Evolutionary conservation across 192 early-diverging fungal species (phyloP), one percentile per base, ranked within the genome.

Genomic region (Gigaspora rosea): DNA sequence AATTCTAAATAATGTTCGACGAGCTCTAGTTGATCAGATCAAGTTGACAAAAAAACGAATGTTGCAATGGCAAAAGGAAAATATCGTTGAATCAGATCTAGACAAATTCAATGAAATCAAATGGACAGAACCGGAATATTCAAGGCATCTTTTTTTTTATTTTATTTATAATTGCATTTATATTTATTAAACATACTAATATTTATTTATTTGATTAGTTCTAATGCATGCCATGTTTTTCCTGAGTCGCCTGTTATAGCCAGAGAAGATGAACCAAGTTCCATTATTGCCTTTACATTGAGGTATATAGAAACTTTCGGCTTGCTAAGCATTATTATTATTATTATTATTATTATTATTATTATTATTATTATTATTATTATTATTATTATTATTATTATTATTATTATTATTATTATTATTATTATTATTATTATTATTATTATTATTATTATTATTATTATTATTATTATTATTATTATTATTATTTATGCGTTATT

Each of bases 231-330:
- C 10, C 95, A 97, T 75, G 84, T 96, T 2, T 93, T 98, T 75
- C 89, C 91, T 12, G 92, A 90, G 36, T 95, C 94, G 2, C 84
- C 89, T 6, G 86, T 97, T 10, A 90, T 96, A 54, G 88, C 97
- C 13, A 86, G 94, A 56, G 95, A 98, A 80, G 84, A 92, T 18
- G 95, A 98, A 70, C 94, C 93, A 12, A 94, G 91, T 78, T 95
- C 95, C 4, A 95, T 98, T 68, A 95, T 98, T 76, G 93, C 95
- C 8, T 94, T 91, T 65, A 91, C 96, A 8, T 82, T 98, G 49
- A 87, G 90, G 82, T 92, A 78, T 18, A 47, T 20, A 35, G 1
- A 12, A 5, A 15, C 18, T 56, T 52, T 11, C 18, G 18, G 18
- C 4, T 54, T 54, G 12, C 12, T 10, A 54, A 56, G 1, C 18